phyloP scores from a whole-genome alignment of 306 rosid genomes.

The Lithocarpus polystachyus region DNA sequence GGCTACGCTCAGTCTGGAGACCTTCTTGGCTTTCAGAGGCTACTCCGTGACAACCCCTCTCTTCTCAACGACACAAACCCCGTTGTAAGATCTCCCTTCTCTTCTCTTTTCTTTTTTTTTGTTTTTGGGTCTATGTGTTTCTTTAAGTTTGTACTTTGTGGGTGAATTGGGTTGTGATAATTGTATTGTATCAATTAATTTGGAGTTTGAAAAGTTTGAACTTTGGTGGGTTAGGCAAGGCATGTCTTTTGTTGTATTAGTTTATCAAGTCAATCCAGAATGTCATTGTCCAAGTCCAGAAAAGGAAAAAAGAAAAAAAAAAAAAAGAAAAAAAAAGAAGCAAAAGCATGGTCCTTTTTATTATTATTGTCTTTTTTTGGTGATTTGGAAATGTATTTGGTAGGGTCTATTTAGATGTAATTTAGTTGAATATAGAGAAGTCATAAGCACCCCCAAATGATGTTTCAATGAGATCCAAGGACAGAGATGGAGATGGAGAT shows the following conservation, averaged over 20 bases:
- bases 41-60: constrained; percentile 72
- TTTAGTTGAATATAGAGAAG: neutral
- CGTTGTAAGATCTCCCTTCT: constrained; percentile 53
- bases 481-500: neutral
- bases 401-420: neutral
- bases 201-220: neutral
- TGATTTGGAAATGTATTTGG: neutral
- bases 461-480: neutral
- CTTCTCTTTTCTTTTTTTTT: neutral
- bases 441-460: neutral
- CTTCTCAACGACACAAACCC: constrained; percentile 80
- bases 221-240: too few relatives aligned
- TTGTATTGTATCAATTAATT: neutral
- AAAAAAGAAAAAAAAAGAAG: too few relatives aligned
- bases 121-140: neutral
- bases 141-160: constrained; percentile 3
- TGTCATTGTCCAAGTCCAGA: neutral
- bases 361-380: neutral
- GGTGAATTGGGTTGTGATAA: constrained; percentile 19
- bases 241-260: neutral
- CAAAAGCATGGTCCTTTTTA: neutral
- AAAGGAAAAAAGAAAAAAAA: too few relatives aligned
- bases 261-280: neutral
- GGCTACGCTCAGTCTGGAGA: constrained; percentile 72
- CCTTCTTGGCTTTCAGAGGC: constrained; percentile 60